These are phyloP conservation scores for Chenopodium berlandieri DNA, from an alignment of 148 eudicot species.

Conservation along the genomic window DNA sequence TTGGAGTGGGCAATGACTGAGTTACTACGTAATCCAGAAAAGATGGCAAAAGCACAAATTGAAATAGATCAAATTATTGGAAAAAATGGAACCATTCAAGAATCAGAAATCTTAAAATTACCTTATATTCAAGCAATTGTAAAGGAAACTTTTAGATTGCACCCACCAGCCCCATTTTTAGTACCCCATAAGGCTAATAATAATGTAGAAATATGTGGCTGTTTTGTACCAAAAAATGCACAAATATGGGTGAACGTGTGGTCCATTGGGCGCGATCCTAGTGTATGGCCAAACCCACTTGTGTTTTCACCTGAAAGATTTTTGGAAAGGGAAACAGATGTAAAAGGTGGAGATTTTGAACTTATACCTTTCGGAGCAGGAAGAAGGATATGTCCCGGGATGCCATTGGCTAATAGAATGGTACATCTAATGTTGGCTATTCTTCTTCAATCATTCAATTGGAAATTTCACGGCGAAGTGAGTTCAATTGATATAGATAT, in stretches of 20 bases:
- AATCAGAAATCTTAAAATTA: constrained; percentile 24
- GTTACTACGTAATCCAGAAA: constrained; percentile 21
- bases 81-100: constrained; percentile 21
- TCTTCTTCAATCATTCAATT: constrained; percentile 33
- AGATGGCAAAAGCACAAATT: constrained; percentile 24
- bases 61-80: constrained; percentile 32
- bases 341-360: constrained; percentile 28
- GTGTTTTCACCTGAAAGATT: constrained; percentile 36
- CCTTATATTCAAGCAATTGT: constrained; percentile 37
- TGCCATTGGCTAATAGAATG: constrained; percentile 5
- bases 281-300: constrained; percentile 14
- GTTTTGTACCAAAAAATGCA: constrained; percentile 28
- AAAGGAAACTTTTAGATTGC: constrained; percentile 31
- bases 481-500: constrained; percentile 19
- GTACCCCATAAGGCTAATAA: constrained; percentile 30
- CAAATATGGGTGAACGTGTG: constrained; percentile 34
- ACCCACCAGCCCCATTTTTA: constrained; percentile 31
- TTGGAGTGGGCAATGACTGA: constrained; percentile 38
- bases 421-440: neutral
- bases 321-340: neutral
- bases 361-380: constrained; percentile 33
- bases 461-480: constrained; percentile 27
- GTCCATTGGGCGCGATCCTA: constrained; percentile 26
- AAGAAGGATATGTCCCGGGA: constrained; percentile 22
- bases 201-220: constrained; percentile 25